Base-by-base conservation (phyloP, 192 early-diverging fungal genomes). In the Haplosporangium gracile region DNA sequence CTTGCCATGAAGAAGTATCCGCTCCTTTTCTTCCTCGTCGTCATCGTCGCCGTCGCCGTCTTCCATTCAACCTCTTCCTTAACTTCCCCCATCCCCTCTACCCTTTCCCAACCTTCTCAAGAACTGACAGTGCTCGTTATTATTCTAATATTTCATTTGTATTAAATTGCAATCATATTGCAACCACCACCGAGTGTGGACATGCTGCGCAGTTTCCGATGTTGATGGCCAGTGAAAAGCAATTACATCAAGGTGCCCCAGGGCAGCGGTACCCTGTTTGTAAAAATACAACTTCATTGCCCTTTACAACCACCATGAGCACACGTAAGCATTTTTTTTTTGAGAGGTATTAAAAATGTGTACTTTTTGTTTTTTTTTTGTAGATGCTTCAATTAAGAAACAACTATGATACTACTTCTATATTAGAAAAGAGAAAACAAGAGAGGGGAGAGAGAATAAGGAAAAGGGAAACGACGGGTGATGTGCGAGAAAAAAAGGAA, bases 301-400 rank as follows among this genome's bases (percentile, higher is more conserved):
- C 24, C 20, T 53, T 55, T 0, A 55, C 24, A 24, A 24, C 1
- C 53, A 55, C 1, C 43, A 45, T 45, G 43, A n/a, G 57, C 26
- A 7, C 5, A 60, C 57, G 57, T 29, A 60, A 29, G 57, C n/a
- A 7, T 60, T 60, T n/a, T 24, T 60, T 60, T n/a, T 26, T 10
- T 60, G 22, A n/a, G 22, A 20, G 24, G n/a, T 60, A 11, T 60
- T n/a, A 60, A 60, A 26, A 26, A 65, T 9, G 29, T 9, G 11
- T 26, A 29, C n/a, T 65, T 65, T 65, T 65, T n/a, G n/a, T n/a
- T 2, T 29, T 65, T 65, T 57, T 65, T 65, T 9, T 11, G 49
- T 65, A 32, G 60, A 65, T 65, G 60, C 60, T 65, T 65, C 60
- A 32, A 65, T 65, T 65, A 65, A 29, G 10, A 65, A 5, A 65